Evolutionary conservation across 108 stramenopile genomes (phyloP).

Genomic region (Pseudonitzschia delicatissima): DNA sequence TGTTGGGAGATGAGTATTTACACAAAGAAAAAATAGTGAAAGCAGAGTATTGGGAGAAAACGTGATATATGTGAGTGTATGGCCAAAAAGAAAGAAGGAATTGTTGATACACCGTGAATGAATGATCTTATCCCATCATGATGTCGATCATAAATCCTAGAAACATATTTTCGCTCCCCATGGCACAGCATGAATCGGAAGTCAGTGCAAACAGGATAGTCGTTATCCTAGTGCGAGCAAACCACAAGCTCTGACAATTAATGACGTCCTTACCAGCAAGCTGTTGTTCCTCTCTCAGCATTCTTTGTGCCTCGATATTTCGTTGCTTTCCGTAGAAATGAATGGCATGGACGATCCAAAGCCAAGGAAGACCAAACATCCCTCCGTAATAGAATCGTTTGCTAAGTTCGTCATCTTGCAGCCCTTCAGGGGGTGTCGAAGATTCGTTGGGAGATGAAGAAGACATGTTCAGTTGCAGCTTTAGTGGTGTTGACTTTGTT

Average conservation of each 20-base stretch:
- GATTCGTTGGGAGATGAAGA: slow-evolving; percentile 4
- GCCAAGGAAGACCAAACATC: slow-evolving; percentile 81
- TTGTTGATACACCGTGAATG: too few relatives aligned
- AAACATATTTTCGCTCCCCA: too few relatives aligned
- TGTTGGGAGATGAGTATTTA: not conserved
- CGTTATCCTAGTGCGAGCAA: not conserved
- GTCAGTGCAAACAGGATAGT: not conserved
- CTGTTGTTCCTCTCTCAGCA: slow-evolving; percentile 1
- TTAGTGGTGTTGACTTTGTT: too few relatives aligned
- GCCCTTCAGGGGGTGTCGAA: not conserved
- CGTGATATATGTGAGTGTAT: not conserved
- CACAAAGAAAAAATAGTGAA: not conserved
- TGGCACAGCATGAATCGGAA: not conserved
- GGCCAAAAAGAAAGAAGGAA: not conserved
- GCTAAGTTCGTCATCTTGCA: slow-evolving; percentile 42
- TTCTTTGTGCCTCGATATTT: not conserved
- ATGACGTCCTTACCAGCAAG: not conserved
- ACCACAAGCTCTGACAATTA: not conserved
- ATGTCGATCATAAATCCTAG: too few relatives aligned
- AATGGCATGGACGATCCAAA: slow-evolving; percentile 80
- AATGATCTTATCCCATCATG: too few relatives aligned
- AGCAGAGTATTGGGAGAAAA: not conserved
- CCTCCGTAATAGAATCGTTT: slow-evolving; percentile 70
- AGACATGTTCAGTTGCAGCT: too few relatives aligned
- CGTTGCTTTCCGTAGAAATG: slow-evolving; percentile 34